Evolutionary conservation across 2,329 filamentous ascomycete genomes (phyloP).

Genomic region (Blastomyces gilchristii): DNA sequence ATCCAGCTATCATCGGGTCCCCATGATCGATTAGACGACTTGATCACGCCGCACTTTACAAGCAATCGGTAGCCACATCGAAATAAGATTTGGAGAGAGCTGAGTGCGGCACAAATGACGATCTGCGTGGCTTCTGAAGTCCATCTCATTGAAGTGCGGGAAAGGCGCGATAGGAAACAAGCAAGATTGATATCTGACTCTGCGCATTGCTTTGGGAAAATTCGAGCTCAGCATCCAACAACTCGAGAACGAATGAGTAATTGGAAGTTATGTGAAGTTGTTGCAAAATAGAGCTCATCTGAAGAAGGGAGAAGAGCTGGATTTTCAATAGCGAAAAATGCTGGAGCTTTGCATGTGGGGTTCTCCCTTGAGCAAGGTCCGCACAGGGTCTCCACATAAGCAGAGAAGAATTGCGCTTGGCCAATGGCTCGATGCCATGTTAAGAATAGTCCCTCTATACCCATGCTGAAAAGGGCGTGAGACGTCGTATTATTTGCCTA

Average conservation of each 20-base stretch:
- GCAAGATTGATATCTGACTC: neutral
- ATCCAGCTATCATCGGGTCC: constrained; percentile 17
- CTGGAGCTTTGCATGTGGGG: neutral
- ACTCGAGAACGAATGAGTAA: neutral
- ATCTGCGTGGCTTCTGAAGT: constrained; percentile 14
- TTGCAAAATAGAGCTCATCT: neutral
- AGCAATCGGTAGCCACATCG: constrained; percentile 13
- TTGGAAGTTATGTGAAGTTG: neutral
- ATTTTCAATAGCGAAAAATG: neutral
- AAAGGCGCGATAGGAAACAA: constrained; percentile 1
- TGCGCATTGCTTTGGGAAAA: neutral
- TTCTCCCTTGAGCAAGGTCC: neutral
- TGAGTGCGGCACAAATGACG: constrained; percentile 12
- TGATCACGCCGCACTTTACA: constrained; percentile 10
- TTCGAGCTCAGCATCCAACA: neutral
- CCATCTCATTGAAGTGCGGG: constrained; percentile 15
- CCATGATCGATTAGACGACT: constrained; percentile 13
- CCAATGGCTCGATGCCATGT: neutral
- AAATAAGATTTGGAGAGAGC: constrained; percentile 13
- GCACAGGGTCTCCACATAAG: neutral
- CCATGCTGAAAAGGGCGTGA: neutral
- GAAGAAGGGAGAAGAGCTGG: neutral
- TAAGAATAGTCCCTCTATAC: neutral
- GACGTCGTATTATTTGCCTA: neutral
- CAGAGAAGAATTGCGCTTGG: neutral